Evolutionary conservation across 2,329 filamentous ascomycete genomes (phyloP), one percentile per base, ranked within the genome.

Genomic region (Didymella pomorum): DNA sequence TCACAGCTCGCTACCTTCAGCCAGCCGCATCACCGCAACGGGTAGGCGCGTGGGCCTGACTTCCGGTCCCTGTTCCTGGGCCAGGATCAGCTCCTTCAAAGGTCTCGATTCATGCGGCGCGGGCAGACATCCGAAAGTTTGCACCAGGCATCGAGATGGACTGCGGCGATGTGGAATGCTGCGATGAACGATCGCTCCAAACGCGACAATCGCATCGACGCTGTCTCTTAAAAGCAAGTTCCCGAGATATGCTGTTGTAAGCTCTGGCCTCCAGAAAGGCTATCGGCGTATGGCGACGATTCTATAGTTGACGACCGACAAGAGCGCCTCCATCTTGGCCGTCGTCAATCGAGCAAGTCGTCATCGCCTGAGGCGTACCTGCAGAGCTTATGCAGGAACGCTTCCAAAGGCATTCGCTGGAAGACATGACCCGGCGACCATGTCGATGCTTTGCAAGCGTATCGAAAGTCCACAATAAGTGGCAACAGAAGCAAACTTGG

Each of bases 1-100:
- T 60, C 56, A 60, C 26, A n/a, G 5, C 11, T 50, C 50, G 46
- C 39, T 42, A 31, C 43, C 28, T 18, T 42, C 31, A 49, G 37
- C 55, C 48, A 47, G 33, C 44, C 16, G 35, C 52, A 37, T 48
- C 28, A 25, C 48, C 44, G 28, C 29, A n/a, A 53, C 45, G 44
- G 50, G 29, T 48, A 39, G 45, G 44, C 45, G 44, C 50, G 25
- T 46, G 20, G 18, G 42, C 48, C 42, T 52, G 29, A 44, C 33
- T 21, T 49, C 16, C 45, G 44, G 31, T 28, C 37, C 44, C 25
- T 23, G 29, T 42, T 35, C 33, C 48, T 39, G 26, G 29, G 28
- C 39, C 23, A 28, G 31, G 45, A 26, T 49, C 23, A 45, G 45
- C 37, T 33, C 43, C 31, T 44, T 52, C 42, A 23, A 43, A 29